A percentile compares a stretch with the other conserved stretches of the same genome.
Conservation (phyloP, 2,329 filamentous ascomycete genomes). For the Karstenula rhodostoma region DNA sequence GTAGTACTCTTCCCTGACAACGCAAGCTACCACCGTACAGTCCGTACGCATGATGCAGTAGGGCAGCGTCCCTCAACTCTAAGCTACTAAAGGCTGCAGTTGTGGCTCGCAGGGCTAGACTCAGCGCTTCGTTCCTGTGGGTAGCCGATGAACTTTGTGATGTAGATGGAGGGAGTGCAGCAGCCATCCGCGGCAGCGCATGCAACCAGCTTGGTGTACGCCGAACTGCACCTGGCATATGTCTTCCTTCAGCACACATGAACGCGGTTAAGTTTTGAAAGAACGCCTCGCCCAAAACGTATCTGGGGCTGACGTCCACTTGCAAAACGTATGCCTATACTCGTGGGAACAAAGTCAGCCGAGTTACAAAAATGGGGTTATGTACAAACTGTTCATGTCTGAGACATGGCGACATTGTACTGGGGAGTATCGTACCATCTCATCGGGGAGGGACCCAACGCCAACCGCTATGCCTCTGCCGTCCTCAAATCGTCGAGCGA, state of each 20-base stretch:
- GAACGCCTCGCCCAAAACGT: conserved; percentile 27
- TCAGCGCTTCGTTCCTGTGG: conserved; percentile 22
- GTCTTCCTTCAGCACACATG: conserved; percentile 25
- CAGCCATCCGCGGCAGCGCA: conserved; percentile 22
- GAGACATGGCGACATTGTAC: too few relatives aligned
- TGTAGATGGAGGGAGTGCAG: conserved; percentile 3
- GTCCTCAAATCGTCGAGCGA: conserved; percentile 3
- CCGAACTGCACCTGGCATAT: conserved; percentile 18
- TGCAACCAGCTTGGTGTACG: conserved; percentile 29
- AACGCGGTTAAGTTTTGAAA: conserved; percentile 27
- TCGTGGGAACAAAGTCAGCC: too few relatives aligned
- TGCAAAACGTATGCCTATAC: conserved; percentile 11
- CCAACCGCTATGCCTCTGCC: neutral
- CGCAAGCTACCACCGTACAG: conserved; percentile 29
- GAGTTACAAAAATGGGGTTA: too few relatives aligned
- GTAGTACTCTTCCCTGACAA: conserved; percentile 11
- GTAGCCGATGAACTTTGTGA: neutral
- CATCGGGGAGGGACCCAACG: conserved; percentile 7
- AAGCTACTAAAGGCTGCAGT: conserved; percentile 27
- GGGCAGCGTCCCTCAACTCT: conserved; percentile 21
- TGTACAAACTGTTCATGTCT: too few relatives aligned
- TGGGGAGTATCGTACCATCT: too few relatives aligned
- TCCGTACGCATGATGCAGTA: conserved; percentile 23
- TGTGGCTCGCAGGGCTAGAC: conserved; percentile 26
- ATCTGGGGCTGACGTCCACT: conserved; percentile 16